Conservation (phyloP, 2,329 filamentous ascomycete genomes). For the Fusarium newnesense region DNA sequence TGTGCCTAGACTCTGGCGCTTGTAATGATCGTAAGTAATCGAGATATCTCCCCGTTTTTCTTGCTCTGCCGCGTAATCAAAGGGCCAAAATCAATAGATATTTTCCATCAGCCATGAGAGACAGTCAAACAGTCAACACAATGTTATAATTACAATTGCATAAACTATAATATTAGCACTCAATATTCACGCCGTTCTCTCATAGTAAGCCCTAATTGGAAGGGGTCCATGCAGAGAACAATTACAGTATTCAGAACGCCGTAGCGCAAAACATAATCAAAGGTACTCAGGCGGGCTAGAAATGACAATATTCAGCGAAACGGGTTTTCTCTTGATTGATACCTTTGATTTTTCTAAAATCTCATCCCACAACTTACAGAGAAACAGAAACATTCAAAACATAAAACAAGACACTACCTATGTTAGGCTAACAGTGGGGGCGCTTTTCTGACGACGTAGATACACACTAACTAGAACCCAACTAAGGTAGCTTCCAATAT, state of each 20-base stretch:
- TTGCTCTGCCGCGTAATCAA: not conserved
- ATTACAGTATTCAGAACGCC: not conserved
- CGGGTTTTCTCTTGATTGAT: not conserved
- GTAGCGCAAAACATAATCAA: not conserved
- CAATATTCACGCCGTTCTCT: not conserved
- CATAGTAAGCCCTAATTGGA: not conserved
- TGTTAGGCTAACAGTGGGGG: not conserved
- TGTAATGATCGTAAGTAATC: not conserved
- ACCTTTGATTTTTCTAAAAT: not conserved
- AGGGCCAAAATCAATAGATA: not conserved
- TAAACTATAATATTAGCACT: not conserved
- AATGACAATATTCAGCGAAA: not conserved
- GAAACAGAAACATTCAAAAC: not conserved
- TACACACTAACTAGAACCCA: not conserved
- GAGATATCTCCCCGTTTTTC: not conserved
- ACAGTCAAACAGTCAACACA: too few relatives aligned
- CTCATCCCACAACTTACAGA: not conserved
- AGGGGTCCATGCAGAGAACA: not conserved
- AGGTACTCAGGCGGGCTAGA: not conserved
- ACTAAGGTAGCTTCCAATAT: not conserved
- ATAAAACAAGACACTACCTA: not conserved
- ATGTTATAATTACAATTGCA: not conserved
- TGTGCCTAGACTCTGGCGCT: slow-evolving; percentile 14
- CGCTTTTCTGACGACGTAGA: not conserved
- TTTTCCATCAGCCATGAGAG: too few relatives aligned